Evolutionary conservation across 75 land plant species (phyloP).

Genomic region (Picea sitchensis): DNA sequence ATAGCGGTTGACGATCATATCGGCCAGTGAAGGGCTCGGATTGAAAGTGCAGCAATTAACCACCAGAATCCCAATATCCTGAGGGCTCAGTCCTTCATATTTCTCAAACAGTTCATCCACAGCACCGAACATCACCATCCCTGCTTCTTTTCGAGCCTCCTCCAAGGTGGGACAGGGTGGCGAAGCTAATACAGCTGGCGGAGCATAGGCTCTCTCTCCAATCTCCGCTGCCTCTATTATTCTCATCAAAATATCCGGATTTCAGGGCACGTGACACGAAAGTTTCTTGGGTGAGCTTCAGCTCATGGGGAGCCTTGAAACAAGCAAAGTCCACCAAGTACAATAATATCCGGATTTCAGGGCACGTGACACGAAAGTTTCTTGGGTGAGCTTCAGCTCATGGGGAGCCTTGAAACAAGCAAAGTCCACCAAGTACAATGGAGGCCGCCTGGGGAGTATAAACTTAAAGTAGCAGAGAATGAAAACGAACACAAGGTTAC

Average conservation of each 20-base stretch:
- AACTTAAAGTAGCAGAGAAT: no score
- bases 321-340: no score
- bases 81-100: slow-evolving; percentile 54
- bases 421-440: slow-evolving; percentile 11
- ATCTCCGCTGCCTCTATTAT: no score
- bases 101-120: slow-evolving; percentile 90
- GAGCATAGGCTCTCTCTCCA: no score
- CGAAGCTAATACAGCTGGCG: slow-evolving; percentile 8
- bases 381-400: slow-evolving; percentile 58
- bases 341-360: no score
- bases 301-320: no score
- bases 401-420: slow-evolving; percentile 71
- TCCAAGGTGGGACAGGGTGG: slow-evolving; percentile 59
- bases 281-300: no score
- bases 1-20: slow-evolving; percentile 91
- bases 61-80: slow-evolving; percentile 88
- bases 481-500: no score
- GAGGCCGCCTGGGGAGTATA: no score
- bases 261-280: no score
- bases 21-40: slow-evolving; percentile 90
- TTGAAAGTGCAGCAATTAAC: slow-evolving; percentile 93
- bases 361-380: no score
- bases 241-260: no score
- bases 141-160: slow-evolving; percentile 74
- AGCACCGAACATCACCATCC: slow-evolving; percentile 73